Evolutionary conservation across 768 basidiomycete species (phyloP), one percentile per base, ranked within the genome.

Genomic region (Lenzites betulinus): DNA sequence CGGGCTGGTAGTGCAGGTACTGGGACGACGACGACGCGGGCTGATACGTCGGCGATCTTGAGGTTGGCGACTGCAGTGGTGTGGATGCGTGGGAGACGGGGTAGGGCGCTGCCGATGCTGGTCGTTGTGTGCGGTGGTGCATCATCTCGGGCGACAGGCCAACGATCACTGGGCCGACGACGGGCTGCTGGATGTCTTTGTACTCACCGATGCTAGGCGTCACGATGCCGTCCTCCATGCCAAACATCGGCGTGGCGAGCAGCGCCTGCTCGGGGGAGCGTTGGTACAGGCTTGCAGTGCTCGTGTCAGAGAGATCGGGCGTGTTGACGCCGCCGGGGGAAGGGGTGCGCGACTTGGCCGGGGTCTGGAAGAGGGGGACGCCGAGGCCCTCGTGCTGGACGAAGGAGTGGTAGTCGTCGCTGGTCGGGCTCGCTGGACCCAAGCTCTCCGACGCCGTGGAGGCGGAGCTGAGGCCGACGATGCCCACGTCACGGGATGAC

Each of bases 191-290:
- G 59, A 88, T 80, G 60, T 83, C 79, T 67, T 88, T 88, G 58
- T 74, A 74, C 64, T 87, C 78, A 46, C 88, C 87, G 64, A 88
- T 86, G 63, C 76, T 79, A 23, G 87, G 87, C 23, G 88, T 89
- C 35, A 78, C 71, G 60, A 83, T 56, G 43, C 66, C 65, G 60
- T 63, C 48, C 44, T 55, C 60, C 60, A 23, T 58, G 26, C 58
- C 70, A 67, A 49, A 47, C 41, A 49, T 62, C 58, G 39, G 66
- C 43, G 48, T 58, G n/a, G 53, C 43, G 47, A 58, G 53, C 47
- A 54, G 62, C 25, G 26, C 57, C 51, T 49, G 51, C 33, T 25
- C 46, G 33, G 47, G 56, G 48, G 38, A 62, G 30, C 54, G 58
- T 18, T 50, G 56, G 33, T 58, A 36, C 56, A 51, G 51, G 56